Base-by-base conservation (phyloP, 257 asterid genomes). In the Orobanche coerulescens region DNA sequence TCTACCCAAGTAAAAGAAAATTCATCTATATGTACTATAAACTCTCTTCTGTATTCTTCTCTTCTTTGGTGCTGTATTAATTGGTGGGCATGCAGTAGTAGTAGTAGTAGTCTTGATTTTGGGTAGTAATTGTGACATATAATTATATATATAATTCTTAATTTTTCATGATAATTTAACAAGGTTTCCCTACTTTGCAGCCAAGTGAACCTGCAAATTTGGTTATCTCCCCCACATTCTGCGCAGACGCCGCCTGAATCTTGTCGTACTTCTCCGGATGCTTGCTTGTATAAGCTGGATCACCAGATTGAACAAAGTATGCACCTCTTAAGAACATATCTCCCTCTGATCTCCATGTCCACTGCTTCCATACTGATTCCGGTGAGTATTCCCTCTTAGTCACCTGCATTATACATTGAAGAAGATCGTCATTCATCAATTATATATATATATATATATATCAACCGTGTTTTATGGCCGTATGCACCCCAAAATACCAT, bases 261-360 rank as follows among this genome's bases (percentile, higher is more conserved):
- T 68, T 57, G 55, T 87, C 97, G 33, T 72, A 81, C 49, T 66
- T 14, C n/a, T 80, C 57, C 0, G 71, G 73, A 15, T 88, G 96
- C 74, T 85, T 88, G 33, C 61, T 58, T 0, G 43, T 11, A 68
- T 60, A 88, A 0, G 62, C 15, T 0, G 84, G 78, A 62, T 92
- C 96, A 1, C 98, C 97, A 0, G 98, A 88, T 10, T 78, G 65
- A 0, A 76, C 71, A 33, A 92, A 92, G 76, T 62, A 88, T 0
- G 96, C 98, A 3, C 98, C 98, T 42, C 80, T 67, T 62, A 81
- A 6, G 75, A 84, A 81, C 0, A 78, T 11, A 44, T 92, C 95
- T 12, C 93, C 94, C 48, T 92, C 85, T 4, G 98, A 92, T 71
- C 82, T 75, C 98, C 98, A 92, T 8, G 81, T 66, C 98, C 98